A percentile compares a stretch with the other conserved stretches of the same genome.
These are phyloP conservation scores for Pleodorina starrii DNA, from an alignment of 139 green algal species.

Conservation along the genomic window DNA sequence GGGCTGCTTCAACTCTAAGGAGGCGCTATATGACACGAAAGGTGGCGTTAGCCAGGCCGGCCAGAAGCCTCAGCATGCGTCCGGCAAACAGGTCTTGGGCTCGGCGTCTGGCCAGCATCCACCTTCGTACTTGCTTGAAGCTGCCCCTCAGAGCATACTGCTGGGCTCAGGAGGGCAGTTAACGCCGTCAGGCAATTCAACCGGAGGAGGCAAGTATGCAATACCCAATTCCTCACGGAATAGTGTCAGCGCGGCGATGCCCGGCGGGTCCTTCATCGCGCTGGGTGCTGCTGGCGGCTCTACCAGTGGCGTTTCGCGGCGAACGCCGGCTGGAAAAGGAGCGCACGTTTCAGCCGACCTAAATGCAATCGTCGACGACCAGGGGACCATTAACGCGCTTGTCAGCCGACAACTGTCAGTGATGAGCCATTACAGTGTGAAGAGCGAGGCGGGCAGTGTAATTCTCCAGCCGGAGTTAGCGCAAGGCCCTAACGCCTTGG, in stretches of 20 bases:
- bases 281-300: slow-evolving; percentile 20
- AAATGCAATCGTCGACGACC: slow-evolving; percentile 63
- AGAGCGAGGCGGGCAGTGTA: slow-evolving; percentile 35
- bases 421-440: slow-evolving; percentile 60
- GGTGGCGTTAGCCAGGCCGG: not conserved
- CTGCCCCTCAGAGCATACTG: slow-evolving; percentile 27
- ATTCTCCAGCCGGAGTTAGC: slow-evolving; percentile 48
- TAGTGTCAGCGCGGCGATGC: not conserved
- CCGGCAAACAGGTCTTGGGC: not conserved
- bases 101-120: slow-evolving; percentile 10
- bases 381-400: slow-evolving; percentile 60
- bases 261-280: slow-evolving; percentile 23
- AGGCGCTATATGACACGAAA: slow-evolving; percentile 12
- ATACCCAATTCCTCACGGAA: slow-evolving; percentile 12
- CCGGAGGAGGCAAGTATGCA: slow-evolving; percentile 14
- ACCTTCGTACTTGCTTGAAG: slow-evolving; percentile 27
- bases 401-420: slow-evolving; percentile 59
- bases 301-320: not conserved
- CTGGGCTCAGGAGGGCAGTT: not conserved
- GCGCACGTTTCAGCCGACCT: slow-evolving; percentile 60
- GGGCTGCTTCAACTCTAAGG: slow-evolving; percentile 41
- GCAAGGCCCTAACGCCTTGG: slow-evolving; percentile 34
- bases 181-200: slow-evolving; percentile 7
- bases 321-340: slow-evolving; percentile 7
- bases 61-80: not conserved